phyloP scores from a whole-genome alignment of 2,329 filamentous ascomycete genomes.

The Phoma sp. region DNA sequence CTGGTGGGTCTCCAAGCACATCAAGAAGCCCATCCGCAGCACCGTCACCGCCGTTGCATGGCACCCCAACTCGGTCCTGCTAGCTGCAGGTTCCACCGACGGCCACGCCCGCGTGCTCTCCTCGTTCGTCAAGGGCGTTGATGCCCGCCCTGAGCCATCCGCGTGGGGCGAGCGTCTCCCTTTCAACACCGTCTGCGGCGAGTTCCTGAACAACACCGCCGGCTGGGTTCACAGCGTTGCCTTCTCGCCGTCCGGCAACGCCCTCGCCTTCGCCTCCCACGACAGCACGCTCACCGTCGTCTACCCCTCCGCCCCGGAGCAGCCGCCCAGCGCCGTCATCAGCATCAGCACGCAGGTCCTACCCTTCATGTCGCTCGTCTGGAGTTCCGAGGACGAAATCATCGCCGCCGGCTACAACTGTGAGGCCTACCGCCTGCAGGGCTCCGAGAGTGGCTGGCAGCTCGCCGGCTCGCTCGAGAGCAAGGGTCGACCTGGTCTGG shows the following conservation, averaged over 20 bases:
- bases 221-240: constrained; percentile 95
- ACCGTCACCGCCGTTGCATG: constrained; percentile 94
- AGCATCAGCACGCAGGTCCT: constrained; percentile 89
- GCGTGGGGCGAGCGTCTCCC: constrained; percentile 95
- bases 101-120: constrained; percentile 95
- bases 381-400: constrained; percentile 91
- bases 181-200: constrained; percentile 98
- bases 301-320: constrained; percentile 89
- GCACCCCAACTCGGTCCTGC: constrained; percentile 96
- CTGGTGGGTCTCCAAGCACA: constrained; percentile 99
- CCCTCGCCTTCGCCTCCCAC: constrained; percentile 92
- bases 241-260: constrained; percentile 91
- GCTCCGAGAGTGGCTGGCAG: constrained; percentile 81
- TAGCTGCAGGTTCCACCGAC: constrained; percentile 96
- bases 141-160: constrained; percentile 82
- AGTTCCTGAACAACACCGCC: constrained; percentile 93
- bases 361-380: constrained; percentile 91
- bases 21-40: constrained; percentile 98
- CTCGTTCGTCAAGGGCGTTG: constrained; percentile 94
- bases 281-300: constrained; percentile 97
- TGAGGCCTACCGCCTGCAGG: constrained; percentile 89
- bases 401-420: constrained; percentile 90
- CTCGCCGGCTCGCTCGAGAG: constrained; percentile 81
- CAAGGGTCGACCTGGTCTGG: constrained; percentile 67
- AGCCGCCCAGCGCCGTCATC: constrained; percentile 88